These are phyloP conservation scores for Geranium incanum DNA, from an alignment of 441 rosid genomes.

Conservation along the genomic window DNA sequence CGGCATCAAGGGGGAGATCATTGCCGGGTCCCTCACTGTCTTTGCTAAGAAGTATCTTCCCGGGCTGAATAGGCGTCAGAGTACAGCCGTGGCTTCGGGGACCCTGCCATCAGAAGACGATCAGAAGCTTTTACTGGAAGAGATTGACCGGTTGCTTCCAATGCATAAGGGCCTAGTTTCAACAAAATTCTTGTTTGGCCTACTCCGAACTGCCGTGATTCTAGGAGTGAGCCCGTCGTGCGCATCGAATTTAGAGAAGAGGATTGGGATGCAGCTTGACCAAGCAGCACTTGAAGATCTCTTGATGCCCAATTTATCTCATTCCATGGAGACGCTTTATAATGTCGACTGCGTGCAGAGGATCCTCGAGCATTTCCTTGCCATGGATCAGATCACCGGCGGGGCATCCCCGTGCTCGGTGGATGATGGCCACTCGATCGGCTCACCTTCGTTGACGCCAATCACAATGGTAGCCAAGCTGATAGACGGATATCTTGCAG, in stretches of 20 bases:
- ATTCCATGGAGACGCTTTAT: conserved; percentile 84
- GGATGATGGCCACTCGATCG: conserved; percentile 70
- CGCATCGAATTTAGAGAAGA: conserved; percentile 61
- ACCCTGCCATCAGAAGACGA: conserved; percentile 69
- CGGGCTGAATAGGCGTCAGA: conserved; percentile 70
- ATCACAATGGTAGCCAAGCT: conserved; percentile 80
- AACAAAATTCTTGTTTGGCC: conserved; percentile 73
- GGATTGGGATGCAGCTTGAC: conserved; percentile 95
- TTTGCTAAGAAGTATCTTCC: conserved; percentile 78
- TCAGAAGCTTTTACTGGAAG: conserved; percentile 68
- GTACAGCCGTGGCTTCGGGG: conserved; percentile 47
- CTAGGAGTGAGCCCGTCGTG: conserved; percentile 54
- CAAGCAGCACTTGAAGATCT: conserved; percentile 91
- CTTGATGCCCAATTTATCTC: conserved; percentile 80
- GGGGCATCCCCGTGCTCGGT: conserved; percentile 76
- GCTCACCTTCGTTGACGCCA: conserved; percentile 79
- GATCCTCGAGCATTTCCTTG: conserved; percentile 76
- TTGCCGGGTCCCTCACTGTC: conserved; percentile 66
- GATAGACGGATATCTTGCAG: conserved; percentile 89
- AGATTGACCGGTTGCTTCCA: conserved; percentile 60
- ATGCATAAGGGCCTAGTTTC: conserved; percentile 73
- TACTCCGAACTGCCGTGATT: conserved; percentile 80
- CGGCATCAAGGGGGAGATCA: conserved; percentile 64
- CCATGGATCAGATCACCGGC: conserved; percentile 63
- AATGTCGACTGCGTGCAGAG: conserved; percentile 85